These are phyloP conservation scores for Sclerotinia subarctica DNA, from an alignment of 2,329 filamentous ascomycete species.

Conservation along the genomic window DNA sequence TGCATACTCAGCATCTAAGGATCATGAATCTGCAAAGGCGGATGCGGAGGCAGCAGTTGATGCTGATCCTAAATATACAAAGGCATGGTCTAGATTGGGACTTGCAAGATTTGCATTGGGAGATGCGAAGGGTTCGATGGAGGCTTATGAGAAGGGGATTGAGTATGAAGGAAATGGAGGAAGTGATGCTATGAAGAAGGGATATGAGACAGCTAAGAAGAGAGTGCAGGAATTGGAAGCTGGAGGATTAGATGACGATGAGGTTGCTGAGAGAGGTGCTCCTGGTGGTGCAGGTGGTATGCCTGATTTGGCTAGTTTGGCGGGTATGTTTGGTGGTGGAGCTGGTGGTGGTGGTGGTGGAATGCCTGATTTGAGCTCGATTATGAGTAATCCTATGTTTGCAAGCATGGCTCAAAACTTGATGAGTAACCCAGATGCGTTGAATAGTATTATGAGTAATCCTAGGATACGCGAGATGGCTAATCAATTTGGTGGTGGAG, in stretches of 20 bases:
- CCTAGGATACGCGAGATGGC: constrained; percentile 86
- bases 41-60: constrained; percentile 90
- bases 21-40: constrained; percentile 78
- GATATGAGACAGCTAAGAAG: constrained; percentile 87
- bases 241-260: constrained; percentile 46
- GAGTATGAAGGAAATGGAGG: constrained; percentile 91
- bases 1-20: constrained; percentile 78
- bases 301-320: constrained; percentile 68
- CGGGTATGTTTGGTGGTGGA: constrained; percentile 66
- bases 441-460: constrained; percentile 92
- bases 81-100: constrained; percentile 92
- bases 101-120: constrained; percentile 89
- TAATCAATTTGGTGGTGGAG: constrained; percentile 65
- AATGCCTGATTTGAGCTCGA: constrained; percentile 80
- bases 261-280: constrained; percentile 49
- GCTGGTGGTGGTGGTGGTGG: constrained; percentile 61
- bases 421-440: constrained; percentile 93
- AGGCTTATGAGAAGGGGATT: constrained; percentile 90
- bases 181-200: constrained; percentile 96
- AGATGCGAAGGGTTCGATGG: constrained; percentile 87
- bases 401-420: constrained; percentile 93
- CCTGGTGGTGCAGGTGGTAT: constrained; percentile 56
- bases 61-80: constrained; percentile 89
- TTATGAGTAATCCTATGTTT: constrained; percentile 99
- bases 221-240: constrained; percentile 76